phyloP scores from a whole-genome alignment of 108 stramenopile species.

The Cyclotella distinguenda region DNA sequence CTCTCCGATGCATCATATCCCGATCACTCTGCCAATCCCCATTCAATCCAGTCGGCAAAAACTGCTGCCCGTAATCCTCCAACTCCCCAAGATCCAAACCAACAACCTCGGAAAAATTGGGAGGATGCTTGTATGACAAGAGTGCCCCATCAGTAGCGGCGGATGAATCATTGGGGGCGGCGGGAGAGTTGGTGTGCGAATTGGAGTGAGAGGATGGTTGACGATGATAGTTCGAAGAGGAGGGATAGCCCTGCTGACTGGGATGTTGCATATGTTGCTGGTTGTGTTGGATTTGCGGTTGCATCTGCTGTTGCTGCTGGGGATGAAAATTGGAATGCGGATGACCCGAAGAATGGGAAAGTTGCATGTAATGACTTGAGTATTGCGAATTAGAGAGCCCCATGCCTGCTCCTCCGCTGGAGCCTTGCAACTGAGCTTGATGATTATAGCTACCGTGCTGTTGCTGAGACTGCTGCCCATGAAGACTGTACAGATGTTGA shows the following conservation, averaged over 20 bases:
- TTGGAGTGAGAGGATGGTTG: conserved; percentile 6
- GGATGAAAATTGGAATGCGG: conserved; percentile 19
- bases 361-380: conserved; percentile 2
- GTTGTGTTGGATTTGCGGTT: conserved; percentile 26
- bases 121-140: conserved; percentile 25
- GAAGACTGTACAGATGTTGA: conserved; percentile 2
- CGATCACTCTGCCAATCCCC: conserved; percentile 88
- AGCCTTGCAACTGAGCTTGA: too few relatives aligned
- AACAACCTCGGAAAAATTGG: conserved; percentile 19
- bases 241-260: conserved; percentile 12
- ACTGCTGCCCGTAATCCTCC: conserved; percentile 35
- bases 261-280: conserved; percentile 30
- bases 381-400: conserved; percentile 27
- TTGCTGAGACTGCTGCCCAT: conserved; percentile 20
- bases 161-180: not conserved
- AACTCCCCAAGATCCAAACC: conserved; percentile 26
- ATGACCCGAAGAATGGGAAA: conserved; percentile 10
- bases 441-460: conserved; percentile 29
- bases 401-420: conserved; percentile 23
- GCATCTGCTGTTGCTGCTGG: conserved; percentile 28
- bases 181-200: conserved; percentile 16
- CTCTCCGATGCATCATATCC: conserved; percentile 81
- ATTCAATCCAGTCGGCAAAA: conserved; percentile 55
- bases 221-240: not conserved
- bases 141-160: conserved; percentile 14